phyloP scores from a whole-genome alignment of 1,139 yeast species.

The Candida sanyaensis region DNA sequence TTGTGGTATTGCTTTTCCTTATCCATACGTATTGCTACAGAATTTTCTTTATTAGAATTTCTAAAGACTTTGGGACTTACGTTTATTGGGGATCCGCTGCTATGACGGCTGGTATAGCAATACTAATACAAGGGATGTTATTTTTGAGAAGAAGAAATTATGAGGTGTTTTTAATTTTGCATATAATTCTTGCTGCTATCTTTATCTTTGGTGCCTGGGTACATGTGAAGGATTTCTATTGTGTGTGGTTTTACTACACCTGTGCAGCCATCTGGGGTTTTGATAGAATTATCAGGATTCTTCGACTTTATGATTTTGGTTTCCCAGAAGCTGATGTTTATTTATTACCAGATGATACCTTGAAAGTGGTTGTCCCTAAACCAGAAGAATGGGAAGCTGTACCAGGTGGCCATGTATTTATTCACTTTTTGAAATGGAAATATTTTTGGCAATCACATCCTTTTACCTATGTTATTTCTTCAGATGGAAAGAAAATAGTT shows the following conservation, averaged over 20 bases:
- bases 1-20: conserved; percentile 37
- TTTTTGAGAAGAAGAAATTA: conserved; percentile 44
- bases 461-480: conserved; percentile 33
- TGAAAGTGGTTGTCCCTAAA: conserved; percentile 41
- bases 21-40: conserved; percentile 43
- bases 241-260: conserved; percentile 40
- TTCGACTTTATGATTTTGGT: conserved; percentile 38
- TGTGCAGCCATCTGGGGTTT: conserved; percentile 45
- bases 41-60: conserved; percentile 12
- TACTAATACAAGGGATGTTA: conserved; percentile 45
- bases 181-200: conserved; percentile 43
- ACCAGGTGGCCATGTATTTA: conserved; percentile 57
- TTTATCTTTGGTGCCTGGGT: conserved; percentile 46
- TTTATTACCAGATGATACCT: conserved; percentile 43
- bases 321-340: conserved; percentile 51
- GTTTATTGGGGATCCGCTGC: conserved; percentile 35
- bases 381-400: conserved; percentile 42
- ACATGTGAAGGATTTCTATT: conserved; percentile 45
- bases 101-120: conserved; percentile 29
- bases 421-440: conserved; percentile 41
- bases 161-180: conserved; percentile 43
- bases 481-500: conserved; percentile 20
- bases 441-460: conserved; percentile 50
- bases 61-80: conserved; percentile 15
- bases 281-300: conserved; percentile 42